phyloP scores from a whole-genome alignment of 192 early-diverging fungal species.

The Jimgerdemannia lactiflua region DNA sequence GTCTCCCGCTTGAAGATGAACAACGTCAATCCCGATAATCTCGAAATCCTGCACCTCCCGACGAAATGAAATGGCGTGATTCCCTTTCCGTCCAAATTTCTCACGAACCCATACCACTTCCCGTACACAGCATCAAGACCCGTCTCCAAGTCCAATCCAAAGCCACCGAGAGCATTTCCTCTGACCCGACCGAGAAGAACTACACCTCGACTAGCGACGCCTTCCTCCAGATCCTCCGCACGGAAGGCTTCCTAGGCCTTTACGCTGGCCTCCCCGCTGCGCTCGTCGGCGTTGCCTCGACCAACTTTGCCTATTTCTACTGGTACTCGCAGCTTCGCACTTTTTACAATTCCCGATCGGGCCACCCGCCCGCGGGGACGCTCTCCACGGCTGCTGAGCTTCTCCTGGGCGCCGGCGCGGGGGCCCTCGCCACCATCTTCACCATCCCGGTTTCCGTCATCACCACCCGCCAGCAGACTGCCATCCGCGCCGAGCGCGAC shows the following conservation, averaged over 20 bases:
- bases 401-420: constrained; percentile 84
- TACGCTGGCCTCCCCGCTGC: constrained; percentile 88
- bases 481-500: constrained; percentile 58
- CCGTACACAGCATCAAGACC: constrained; percentile 79
- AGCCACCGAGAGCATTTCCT: constrained; percentile 24
- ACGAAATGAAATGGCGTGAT: background rate
- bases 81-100: constrained; percentile 1
- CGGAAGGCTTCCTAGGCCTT: constrained; percentile 83
- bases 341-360: constrained; percentile 42
- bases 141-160: constrained; percentile 94
- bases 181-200: constrained; percentile 32
- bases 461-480: constrained; percentile 93
- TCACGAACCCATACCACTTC: background rate
- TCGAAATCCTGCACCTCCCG: no score
- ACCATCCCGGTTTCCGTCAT: constrained; percentile 94
- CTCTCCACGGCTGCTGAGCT: constrained; percentile 88
- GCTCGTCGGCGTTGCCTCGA: constrained; percentile 71
- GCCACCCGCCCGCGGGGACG: constrained; percentile 34
- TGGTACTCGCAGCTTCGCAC: constrained; percentile 74
- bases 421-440: constrained; percentile 81
- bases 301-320: constrained; percentile 87
- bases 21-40: no score
- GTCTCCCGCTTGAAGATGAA: no score
- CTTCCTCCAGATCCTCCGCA: constrained; percentile 75
- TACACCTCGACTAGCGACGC: constrained; percentile 74